These are phyloP conservation scores for Aspergillus versicolor DNA, from an alignment of 2,329 filamentous ascomycete species.

Conservation along the genomic window DNA sequence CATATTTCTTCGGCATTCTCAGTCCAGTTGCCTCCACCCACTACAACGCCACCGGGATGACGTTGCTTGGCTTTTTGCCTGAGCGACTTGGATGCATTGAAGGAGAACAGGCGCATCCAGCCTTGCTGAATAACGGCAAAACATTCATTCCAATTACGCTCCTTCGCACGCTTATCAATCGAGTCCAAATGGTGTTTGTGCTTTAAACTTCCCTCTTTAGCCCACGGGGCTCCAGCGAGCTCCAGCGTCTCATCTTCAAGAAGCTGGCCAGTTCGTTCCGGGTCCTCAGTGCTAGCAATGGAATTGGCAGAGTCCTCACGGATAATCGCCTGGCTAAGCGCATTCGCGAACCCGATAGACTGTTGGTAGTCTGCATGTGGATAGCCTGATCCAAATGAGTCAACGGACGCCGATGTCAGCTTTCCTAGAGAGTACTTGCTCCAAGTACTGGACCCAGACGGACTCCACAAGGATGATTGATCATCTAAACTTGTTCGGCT, in stretches of 20 bases:
- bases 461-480: conserved; percentile 85
- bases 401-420: conserved; percentile 86
- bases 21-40: conserved; percentile 97
- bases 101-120: conserved; percentile 90
- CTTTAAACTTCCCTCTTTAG: conserved; percentile 92
- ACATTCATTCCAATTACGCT: conserved; percentile 90
- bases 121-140: conserved; percentile 97
- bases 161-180: conserved; percentile 86
- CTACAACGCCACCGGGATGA: conserved; percentile 62
- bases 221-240: conserved; percentile 92
- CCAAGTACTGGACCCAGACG: conserved; percentile 88
- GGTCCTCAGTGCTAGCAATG: conserved; percentile 57
- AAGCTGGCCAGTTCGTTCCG: conserved; percentile 61
- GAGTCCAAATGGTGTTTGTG: conserved; percentile 96
- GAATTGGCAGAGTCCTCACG: conserved; percentile 66
- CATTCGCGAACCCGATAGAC: conserved; percentile 96
- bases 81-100: conserved; percentile 75
- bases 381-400: conserved; percentile 78
- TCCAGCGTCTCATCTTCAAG: conserved; percentile 92
- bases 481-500: conserved; percentile 95
- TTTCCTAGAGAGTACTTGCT: conserved; percentile 91
- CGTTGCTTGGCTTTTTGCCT: conserved; percentile 59
- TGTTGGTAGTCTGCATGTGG: conserved; percentile 84
- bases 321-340: conserved; percentile 93
- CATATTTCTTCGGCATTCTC: conserved; percentile 90